A percentile compares a stretch with the other conserved stretches of the same genome.
These are phyloP conservation scores for Neoascochyta sp. DNA, from an alignment of 2,329 filamentous ascomycete species.

Conservation along the genomic window DNA sequence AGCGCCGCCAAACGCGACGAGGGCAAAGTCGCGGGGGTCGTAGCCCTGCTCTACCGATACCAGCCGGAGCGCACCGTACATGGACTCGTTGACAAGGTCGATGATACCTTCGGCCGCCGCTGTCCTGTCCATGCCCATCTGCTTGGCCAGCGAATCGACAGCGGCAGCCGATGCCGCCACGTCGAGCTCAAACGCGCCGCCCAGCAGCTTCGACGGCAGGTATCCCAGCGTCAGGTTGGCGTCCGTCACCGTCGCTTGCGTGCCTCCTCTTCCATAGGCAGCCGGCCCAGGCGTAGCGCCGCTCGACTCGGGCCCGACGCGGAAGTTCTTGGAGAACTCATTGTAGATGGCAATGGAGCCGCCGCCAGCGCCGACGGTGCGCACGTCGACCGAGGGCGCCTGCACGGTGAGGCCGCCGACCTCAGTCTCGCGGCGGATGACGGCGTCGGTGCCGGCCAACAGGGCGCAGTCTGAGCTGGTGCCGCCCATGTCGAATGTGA, in stretches of 20 bases:
- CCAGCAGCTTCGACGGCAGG: conserved; percentile 46
- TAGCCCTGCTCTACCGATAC: conserved; percentile 53
- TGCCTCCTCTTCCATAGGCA: conserved; percentile 49
- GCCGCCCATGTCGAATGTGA: conserved; percentile 52
- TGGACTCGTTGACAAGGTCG: conserved; percentile 50
- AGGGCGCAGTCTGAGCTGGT: conserved; percentile 50
- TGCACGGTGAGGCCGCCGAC: conserved; percentile 46
- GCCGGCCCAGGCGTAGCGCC: conserved; percentile 49
- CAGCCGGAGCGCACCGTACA: conserved; percentile 50
- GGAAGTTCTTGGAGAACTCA: conserved; percentile 46
- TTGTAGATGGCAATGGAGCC: conserved; percentile 50
- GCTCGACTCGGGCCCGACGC: conserved; percentile 52
- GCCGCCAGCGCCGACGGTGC: conserved; percentile 50
- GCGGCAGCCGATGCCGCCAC: conserved; percentile 42
- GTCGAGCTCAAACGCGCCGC: conserved; percentile 47
- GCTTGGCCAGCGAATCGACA: conserved; percentile 44
- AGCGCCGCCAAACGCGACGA: conserved; percentile 52
- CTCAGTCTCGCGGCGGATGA: conserved; percentile 47
- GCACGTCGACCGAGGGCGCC: conserved; percentile 49
- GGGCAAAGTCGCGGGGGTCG: conserved; percentile 50
- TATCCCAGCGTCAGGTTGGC: conserved; percentile 50
- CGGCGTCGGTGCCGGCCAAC: conserved; percentile 43
- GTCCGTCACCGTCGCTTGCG: conserved; percentile 48
- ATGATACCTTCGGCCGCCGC: conserved; percentile 50
- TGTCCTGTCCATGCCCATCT: conserved; percentile 44